A percentile compares a stretch with the other conserved stretches of the same genome.
phyloP scores from a whole-genome alignment of 257 asterid genomes.

The Jaltomata sinuosa region DNA sequence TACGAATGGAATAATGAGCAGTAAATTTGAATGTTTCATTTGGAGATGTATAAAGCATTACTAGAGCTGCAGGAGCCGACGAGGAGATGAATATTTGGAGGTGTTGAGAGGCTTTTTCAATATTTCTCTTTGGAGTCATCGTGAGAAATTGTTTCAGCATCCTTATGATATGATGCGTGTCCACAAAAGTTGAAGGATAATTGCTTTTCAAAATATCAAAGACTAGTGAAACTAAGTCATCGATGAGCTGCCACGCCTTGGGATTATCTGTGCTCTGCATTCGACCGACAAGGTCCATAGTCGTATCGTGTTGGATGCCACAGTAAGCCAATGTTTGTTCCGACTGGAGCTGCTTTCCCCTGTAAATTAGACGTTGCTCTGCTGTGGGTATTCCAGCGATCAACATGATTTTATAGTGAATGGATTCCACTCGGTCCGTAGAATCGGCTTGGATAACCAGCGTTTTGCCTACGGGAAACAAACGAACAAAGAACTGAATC shows the following conservation, averaged over 20 bases:
- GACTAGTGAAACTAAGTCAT: slow-evolving; percentile 34
- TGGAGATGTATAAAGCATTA: slow-evolving; percentile 52
- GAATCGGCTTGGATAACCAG: slow-evolving; percentile 30
- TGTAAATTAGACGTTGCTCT: slow-evolving; percentile 57
- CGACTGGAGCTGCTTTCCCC: slow-evolving; percentile 63
- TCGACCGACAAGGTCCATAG: slow-evolving; percentile 51
- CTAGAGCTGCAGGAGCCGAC: slow-evolving; percentile 50
- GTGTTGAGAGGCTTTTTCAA: slow-evolving; percentile 22
- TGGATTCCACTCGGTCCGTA: slow-evolving; percentile 32
- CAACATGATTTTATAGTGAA: slow-evolving; percentile 40
- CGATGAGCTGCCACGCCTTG: slow-evolving; percentile 56
- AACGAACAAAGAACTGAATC: not conserved
- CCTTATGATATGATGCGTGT: not conserved
- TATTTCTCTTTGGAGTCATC: not conserved
- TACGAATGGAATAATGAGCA: slow-evolving; percentile 45
- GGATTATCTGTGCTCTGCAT: slow-evolving; percentile 71
- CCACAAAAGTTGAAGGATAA: too few relatives aligned
- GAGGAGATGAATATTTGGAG: slow-evolving; percentile 51
- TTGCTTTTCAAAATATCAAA: slow-evolving; percentile 25
- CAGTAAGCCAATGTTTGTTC: slow-evolving; percentile 53
- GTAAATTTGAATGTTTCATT: slow-evolving; percentile 20
- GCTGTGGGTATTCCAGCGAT: slow-evolving; percentile 43
- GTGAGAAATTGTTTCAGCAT: not conserved
- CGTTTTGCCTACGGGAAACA: not conserved
- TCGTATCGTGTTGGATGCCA: slow-evolving; percentile 41